Evolutionary conservation across 768 basidiomycete genomes (phyloP).

Genomic region (Leccinum olivaceopallidum): DNA sequence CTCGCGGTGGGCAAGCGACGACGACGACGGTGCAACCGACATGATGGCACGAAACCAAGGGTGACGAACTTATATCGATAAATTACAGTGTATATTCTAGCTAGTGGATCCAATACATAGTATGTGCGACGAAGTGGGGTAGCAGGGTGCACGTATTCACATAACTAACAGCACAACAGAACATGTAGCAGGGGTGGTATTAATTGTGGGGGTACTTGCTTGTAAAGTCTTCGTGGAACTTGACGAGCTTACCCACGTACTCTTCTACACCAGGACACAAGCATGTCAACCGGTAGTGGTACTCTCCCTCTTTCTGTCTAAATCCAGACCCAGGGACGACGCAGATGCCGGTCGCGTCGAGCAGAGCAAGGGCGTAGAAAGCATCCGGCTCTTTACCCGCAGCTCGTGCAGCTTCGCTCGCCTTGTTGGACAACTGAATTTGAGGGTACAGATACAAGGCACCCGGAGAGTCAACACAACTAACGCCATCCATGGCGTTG

Average conservation of each 20-base stretch:
- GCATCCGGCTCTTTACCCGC: constrained; percentile 83
- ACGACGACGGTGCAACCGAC: constrained; percentile 20
- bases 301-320: constrained; percentile 87
- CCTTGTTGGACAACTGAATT: constrained; percentile 72
- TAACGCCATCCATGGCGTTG: constrained; percentile 81
- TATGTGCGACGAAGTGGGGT: constrained; percentile 4
- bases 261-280: constrained; percentile 94
- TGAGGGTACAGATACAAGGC: constrained; percentile 93
- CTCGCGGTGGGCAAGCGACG: constrained; percentile 51
- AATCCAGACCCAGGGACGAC: constrained; percentile 94
- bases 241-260: constrained; percentile 82
- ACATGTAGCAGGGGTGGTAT: constrained; percentile 9
- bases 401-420: constrained; percentile 68
- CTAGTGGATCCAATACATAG: background rate
- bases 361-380: constrained; percentile 80
- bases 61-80: background rate
- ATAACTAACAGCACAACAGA: background rate
- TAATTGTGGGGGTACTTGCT: constrained; percentile 40
- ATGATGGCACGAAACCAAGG: constrained; percentile 2
- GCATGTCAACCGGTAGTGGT: constrained; percentile 92
- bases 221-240: constrained; percentile 65
- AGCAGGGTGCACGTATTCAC: background rate
- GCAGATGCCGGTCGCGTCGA: constrained; percentile 92
- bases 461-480: constrained; percentile 87
- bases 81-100: constrained; percentile 1